A percentile compares a stretch with the other conserved stretches of the same genome.
phyloP scores from a whole-genome alignment of 306 rosid genomes.

The Astragalus membranaceus region DNA sequence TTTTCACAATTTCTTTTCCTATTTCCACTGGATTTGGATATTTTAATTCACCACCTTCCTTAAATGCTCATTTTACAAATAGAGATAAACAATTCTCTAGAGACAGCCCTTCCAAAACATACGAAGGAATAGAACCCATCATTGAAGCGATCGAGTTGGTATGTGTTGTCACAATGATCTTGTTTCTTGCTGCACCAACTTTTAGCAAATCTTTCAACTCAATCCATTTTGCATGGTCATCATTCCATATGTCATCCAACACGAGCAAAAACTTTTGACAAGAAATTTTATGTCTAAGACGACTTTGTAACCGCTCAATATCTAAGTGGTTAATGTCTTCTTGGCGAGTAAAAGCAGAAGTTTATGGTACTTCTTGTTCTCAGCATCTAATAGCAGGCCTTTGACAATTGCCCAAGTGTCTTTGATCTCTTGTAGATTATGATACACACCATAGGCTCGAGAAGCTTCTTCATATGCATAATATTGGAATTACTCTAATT shows the following conservation, averaged over 20 bases:
- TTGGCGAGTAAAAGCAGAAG: neutral
- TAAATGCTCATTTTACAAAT: slow-evolving; percentile 10
- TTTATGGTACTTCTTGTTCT: too few species aligned
- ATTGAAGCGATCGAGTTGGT: slow-evolving; percentile 8
- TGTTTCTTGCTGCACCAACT: neutral
- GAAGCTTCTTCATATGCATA: too few species aligned
- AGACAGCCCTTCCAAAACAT: neutral
- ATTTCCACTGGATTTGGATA: neutral
- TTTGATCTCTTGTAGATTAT: too few species aligned
- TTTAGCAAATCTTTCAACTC: neutral
- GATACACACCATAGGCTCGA: too few species aligned
- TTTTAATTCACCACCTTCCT: neutral
- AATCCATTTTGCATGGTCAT: slow-evolving; percentile 4
- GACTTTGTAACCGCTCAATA: neutral
- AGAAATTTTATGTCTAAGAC: neutral
- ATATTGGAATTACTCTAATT: too few species aligned
- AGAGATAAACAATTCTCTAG: neutral
- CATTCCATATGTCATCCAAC: neutral
- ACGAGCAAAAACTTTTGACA: neutral
- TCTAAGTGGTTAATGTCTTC: neutral
- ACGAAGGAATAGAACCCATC: neutral
- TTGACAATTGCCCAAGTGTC: too few species aligned
- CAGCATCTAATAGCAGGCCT: too few species aligned
- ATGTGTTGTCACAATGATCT: slow-evolving; percentile 7
- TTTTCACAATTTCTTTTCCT: slow-evolving; percentile 10